Conservation (phyloP, 768 basidiomycete species). For the Phanerodontia chrysosporium region DNA sequence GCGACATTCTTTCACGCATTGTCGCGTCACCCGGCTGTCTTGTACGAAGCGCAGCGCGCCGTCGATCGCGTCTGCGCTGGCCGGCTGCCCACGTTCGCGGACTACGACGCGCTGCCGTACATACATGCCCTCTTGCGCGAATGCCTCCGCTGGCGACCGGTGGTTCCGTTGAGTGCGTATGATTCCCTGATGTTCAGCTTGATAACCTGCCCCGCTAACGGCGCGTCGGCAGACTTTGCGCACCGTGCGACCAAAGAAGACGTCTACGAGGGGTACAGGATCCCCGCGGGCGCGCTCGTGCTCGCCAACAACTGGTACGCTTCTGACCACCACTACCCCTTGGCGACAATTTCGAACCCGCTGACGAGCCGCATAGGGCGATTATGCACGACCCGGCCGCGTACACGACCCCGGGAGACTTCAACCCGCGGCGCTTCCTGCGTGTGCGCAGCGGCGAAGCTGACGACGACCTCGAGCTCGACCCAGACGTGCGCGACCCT, state of each 20-base stretch:
- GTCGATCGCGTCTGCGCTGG: slow-evolving; percentile 7
- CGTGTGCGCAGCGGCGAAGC: background rate
- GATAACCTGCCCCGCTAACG: too few relatives aligned
- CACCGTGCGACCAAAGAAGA: slow-evolving; percentile 24
- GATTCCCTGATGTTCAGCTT: background rate
- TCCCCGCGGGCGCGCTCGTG: slow-evolving; percentile 26
- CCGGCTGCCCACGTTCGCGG: slow-evolving; percentile 11
- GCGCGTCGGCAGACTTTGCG: slow-evolving; percentile 19
- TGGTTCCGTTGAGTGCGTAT: background rate
- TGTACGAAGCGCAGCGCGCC: slow-evolving; percentile 6
- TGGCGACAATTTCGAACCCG: background rate
- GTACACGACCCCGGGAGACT: slow-evolving; percentile 28
- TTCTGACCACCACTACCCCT: background rate
- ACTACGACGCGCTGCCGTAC: slow-evolving; percentile 9
- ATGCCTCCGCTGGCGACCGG: background rate
- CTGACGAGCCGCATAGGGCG: slow-evolving; percentile 26
- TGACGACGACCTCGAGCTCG: slow-evolving; percentile 4
- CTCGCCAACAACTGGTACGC: slow-evolving; percentile 27
- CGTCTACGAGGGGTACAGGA: slow-evolving; percentile 26
- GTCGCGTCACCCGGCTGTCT: slow-evolving; percentile 8
- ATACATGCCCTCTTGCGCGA: slow-evolving; percentile 1
- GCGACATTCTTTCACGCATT: slow-evolving; percentile 23
- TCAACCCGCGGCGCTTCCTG: slow-evolving; percentile 18
- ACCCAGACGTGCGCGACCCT: slow-evolving; percentile 8
- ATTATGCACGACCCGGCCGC: slow-evolving; percentile 34